Evolutionary conservation across 2,329 filamentous ascomycete genomes (phyloP).

Genomic region (Neonectria sp.): DNA sequence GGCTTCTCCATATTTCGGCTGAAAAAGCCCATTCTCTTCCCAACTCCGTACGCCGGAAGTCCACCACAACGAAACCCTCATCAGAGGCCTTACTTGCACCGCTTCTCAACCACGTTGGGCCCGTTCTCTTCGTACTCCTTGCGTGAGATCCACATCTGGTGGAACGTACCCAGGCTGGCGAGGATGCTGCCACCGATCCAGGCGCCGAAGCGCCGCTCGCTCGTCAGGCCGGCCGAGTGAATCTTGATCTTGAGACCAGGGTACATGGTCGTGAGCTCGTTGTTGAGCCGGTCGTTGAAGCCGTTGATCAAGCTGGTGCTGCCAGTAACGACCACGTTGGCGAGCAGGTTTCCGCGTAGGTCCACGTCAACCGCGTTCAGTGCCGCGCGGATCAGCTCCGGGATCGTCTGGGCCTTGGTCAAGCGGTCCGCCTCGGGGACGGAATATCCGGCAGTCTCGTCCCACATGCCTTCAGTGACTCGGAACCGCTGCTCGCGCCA

Average conservation of each 20-base stretch:
- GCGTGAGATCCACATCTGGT: constrained; percentile 99
- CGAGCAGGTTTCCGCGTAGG: constrained; percentile 84
- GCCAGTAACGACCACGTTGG: constrained; percentile 94
- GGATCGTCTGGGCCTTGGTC: constrained; percentile 84
- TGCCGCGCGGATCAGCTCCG: constrained; percentile 83
- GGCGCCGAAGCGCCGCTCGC: constrained; percentile 90
- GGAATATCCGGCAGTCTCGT: constrained; percentile 81
- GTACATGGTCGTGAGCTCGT: constrained; percentile 85
- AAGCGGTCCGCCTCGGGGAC: constrained; percentile 61
- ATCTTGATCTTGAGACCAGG: constrained; percentile 91
- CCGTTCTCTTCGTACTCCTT: constrained; percentile 99
- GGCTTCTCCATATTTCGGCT: constrained; percentile 40
- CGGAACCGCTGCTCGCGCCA: constrained; percentile 91
- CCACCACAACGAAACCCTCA: constrained; percentile 26
- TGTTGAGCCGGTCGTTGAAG: constrained; percentile 91
- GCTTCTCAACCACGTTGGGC: constrained; percentile 90
- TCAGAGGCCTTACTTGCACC: constrained; percentile 79
- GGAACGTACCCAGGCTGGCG: constrained; percentile 95
- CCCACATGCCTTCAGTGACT: constrained; percentile 91
- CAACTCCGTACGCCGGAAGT: constrained; percentile 55
- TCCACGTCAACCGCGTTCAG: constrained; percentile 90
- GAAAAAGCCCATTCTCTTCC: constrained; percentile 47
- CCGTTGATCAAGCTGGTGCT: constrained; percentile 90
- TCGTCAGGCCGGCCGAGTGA: constrained; percentile 87
- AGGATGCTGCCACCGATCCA: constrained; percentile 99